phyloP scores from a whole-genome alignment of 2,329 filamentous ascomycete species.

The Verticillium dahliae region DNA sequence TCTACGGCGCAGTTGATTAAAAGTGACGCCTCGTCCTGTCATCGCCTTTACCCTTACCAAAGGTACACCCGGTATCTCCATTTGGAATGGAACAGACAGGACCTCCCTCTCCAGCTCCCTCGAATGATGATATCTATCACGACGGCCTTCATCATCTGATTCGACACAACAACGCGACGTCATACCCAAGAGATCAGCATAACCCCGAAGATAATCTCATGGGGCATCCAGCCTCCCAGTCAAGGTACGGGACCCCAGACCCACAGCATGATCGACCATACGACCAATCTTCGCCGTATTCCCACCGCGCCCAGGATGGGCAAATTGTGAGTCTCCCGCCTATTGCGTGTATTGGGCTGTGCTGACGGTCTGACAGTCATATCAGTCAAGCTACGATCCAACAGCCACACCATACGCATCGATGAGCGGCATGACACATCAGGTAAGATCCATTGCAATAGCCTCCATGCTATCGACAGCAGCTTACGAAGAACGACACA shows the following conservation, averaged over 20 bases:
- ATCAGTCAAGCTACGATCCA: not conserved
- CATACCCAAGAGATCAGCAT: conserved; percentile 18
- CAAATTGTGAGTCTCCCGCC: conserved; percentile 5
- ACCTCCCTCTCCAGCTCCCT: conserved; percentile 40
- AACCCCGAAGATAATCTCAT: conserved; percentile 20
- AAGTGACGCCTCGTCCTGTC: too few species aligned
- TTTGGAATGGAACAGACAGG: conserved; percentile 28
- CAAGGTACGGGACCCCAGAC: conserved; percentile 30
- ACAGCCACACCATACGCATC: conserved; percentile 6
- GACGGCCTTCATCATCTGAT: conserved; percentile 34
- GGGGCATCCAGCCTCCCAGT: conserved; percentile 25
- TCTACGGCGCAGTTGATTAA: too few species aligned
- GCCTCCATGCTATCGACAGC: not conserved
- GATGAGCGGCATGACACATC: conserved; percentile 8
- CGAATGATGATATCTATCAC: conserved; percentile 27
- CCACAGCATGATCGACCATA: conserved; percentile 20
- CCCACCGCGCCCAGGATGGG: conserved; percentile 13
- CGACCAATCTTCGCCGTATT: conserved; percentile 21
- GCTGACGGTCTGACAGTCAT: not conserved
- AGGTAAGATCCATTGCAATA: conserved; percentile 2
- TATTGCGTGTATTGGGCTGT: too few species aligned
- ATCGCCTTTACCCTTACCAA: not conserved
- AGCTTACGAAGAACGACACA: conserved; percentile 11
- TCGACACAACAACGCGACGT: conserved; percentile 31
- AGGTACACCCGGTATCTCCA: not conserved